Evolutionary conservation across 78 protist species (phyloP).

Genomic region (Blattamonas nauphoetae): DNA sequence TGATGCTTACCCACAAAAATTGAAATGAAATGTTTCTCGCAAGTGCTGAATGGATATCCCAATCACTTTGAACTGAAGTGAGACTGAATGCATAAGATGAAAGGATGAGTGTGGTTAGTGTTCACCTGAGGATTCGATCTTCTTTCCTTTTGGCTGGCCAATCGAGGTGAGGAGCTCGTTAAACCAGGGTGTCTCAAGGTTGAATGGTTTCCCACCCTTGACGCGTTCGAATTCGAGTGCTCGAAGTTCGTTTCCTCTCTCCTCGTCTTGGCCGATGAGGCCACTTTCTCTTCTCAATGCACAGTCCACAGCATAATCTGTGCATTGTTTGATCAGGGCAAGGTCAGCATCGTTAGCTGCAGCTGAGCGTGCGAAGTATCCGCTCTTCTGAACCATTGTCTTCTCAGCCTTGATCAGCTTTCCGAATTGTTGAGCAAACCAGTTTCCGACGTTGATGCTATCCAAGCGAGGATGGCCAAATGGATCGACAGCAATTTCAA

Average conservation of each 20-base stretch:
- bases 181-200: neutral
- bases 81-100: too few species aligned
- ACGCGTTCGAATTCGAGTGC: neutral
- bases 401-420: constrained; percentile 11
- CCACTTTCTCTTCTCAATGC: neutral
- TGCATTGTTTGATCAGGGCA: neutral
- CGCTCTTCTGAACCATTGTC: constrained; percentile 27
- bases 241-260: neutral
- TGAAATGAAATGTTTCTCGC: too few species aligned
- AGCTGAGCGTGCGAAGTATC: constrained; percentile 38
- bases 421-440: neutral
- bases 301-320: neutral
- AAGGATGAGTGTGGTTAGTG: too few species aligned
- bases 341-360: constrained; percentile 14
- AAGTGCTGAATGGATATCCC: too few species aligned
- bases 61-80: too few species aligned
- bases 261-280: neutral
- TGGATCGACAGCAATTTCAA: neutral
- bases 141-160: constrained; percentile 16
- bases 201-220: constrained; percentile 25
- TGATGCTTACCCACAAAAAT: too few species aligned
- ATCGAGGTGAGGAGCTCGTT: neutral
- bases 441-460: neutral
- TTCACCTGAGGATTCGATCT: too few species aligned
- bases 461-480: neutral